Evolutionary conservation across 805 yeast species (phyloP), one percentile per base, ranked within the genome.

Genomic region (Pichia rugopelliculosa): DNA sequence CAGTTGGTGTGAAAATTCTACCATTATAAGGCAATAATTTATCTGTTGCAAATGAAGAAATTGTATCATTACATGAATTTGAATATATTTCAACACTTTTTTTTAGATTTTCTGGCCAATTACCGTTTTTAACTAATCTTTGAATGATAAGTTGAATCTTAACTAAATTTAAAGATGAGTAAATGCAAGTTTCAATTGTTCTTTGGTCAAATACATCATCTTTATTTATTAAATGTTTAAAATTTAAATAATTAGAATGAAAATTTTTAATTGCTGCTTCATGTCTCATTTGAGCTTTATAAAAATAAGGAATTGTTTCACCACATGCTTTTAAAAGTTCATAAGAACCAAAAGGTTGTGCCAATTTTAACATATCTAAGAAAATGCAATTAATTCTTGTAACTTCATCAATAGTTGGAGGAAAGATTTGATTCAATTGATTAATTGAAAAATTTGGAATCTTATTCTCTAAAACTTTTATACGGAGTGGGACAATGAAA

Each of bases 361-460:
- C 91, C 15, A 75, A 64, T 49, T 78, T 77, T 47, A 91, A 66
- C 21, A 93, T 79, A 55, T 85, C 95, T 52, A 85, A 75, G 49
- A 87, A 79, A 5, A 91, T 80, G 59, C 96, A 87, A 60, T 90
- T 90, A 36, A 91, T 82, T 58, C 97, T 74, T 11, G 95, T 86
- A 17, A 91, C 82, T 67, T 91, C 98, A 65, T 91, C 97, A 18
- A 91, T 84, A 0, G 98, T 91, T 0, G 97, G 97, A 3, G 98
- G 97, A 59, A 91, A 89, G 0, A 88, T 73, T 42, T 80, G 73
- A 62, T 91, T 90, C 30, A 90, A 71, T 54, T 80, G 79, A 2
- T 82, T 64, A 3, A 85, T 80, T 1, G 87, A 80, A 38, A 78
- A 60, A 11, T 72, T 72, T 4, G 74, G 69, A 6, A 80, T 62